Conservation (phyloP, 140 eudicot genomes). For the Cichorium intybus region DNA sequence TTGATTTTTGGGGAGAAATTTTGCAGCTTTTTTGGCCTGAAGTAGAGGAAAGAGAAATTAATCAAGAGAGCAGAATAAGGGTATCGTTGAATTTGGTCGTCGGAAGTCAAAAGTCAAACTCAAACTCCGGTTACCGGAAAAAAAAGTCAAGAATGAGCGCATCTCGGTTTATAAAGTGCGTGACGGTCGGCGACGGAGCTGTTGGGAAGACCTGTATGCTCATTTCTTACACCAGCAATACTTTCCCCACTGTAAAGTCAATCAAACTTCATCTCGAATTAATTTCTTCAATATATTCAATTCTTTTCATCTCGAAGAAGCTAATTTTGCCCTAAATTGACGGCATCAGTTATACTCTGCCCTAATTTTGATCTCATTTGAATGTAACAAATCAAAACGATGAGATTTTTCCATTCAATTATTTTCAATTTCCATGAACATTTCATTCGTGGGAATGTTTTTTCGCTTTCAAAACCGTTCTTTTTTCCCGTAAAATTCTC, state of each 20-base stretch:
- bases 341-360: not conserved
- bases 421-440: not conserved
- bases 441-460: not conserved
- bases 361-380: constrained; percentile 1
- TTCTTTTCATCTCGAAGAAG: constrained; percentile 3
- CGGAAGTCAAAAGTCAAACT: constrained; percentile 26
- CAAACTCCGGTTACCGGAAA: constrained; percentile 31
- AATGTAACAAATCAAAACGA: not conserved
- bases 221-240: constrained; percentile 20
- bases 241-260: constrained; percentile 29
- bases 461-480: not conserved
- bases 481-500: not conserved
- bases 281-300: not conserved
- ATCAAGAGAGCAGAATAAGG: not conserved
- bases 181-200: constrained; percentile 35
- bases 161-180: constrained; percentile 32
- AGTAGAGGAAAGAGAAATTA: constrained; percentile 1
- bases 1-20: not conserved
- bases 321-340: constrained; percentile 17
- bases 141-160: constrained; percentile 27
- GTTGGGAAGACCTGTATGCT: constrained; percentile 36
- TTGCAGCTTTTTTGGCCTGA: constrained; percentile 9
- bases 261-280: constrained; percentile 7
- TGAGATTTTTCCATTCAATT: not conserved
- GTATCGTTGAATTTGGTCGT: constrained; percentile 21